These are phyloP conservation scores for Thuidium tamariscinum DNA, from an alignment of 225 moss, liverwort and hornwort species.

Conservation along the genomic window DNA sequence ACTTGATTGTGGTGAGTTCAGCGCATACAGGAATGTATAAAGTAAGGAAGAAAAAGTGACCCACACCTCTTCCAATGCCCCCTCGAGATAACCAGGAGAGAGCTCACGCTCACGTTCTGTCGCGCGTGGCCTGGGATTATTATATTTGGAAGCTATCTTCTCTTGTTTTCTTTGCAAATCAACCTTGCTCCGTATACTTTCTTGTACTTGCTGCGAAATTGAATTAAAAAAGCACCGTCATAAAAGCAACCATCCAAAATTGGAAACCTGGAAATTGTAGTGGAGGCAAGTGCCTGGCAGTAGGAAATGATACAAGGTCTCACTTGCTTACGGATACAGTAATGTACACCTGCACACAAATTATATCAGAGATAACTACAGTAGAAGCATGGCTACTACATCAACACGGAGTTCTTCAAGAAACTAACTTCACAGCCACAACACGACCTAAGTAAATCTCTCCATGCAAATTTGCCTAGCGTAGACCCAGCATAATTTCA, in stretches of 20 bases:
- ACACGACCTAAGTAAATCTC: not conserved
- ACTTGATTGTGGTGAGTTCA: not conserved
- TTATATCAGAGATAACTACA: not conserved
- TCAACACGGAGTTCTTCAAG: not conserved
- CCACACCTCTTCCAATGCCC: conserved; percentile 87
- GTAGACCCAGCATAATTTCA: not conserved
- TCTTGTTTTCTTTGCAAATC: conserved; percentile 82
- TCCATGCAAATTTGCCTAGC: not conserved
- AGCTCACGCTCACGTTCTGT: conserved; percentile 68
- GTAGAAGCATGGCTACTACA: not conserved
- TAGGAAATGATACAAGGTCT: not conserved
- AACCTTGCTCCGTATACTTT: conserved; percentile 64
- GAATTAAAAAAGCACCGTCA: not conserved
- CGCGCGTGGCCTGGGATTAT: conserved; percentile 34
- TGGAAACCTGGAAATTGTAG: not conserved
- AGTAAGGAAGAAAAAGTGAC: not conserved
- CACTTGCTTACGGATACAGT: not conserved
- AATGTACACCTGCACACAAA: not conserved
- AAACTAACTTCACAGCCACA: not conserved
- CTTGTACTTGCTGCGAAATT: conserved; percentile 37
- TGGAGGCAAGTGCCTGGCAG: not conserved
- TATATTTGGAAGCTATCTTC: conserved; percentile 48
- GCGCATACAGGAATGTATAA: not conserved
- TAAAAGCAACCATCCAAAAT: not conserved
- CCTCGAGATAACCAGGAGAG: conserved; percentile 88